Conservation (phyloP, 2,329 filamentous ascomycete species). For the Pseudogymnoascus sp. region DNA sequence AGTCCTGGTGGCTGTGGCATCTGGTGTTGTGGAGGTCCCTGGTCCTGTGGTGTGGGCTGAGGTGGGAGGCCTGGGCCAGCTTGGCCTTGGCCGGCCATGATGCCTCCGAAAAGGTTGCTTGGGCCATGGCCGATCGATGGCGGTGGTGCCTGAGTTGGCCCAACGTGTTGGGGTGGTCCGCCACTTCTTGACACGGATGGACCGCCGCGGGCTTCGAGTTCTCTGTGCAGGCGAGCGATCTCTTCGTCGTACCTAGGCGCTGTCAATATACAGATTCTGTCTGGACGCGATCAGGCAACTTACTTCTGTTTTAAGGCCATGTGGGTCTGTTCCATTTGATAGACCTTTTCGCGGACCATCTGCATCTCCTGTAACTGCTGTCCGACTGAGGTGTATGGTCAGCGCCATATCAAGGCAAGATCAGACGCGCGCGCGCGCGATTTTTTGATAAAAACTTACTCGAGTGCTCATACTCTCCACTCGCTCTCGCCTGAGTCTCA, state of each 20-base stretch:
- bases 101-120: constrained; percentile 87
- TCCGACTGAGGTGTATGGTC: constrained; percentile 55
- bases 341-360: constrained; percentile 87
- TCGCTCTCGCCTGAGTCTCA: constrained; percentile 71
- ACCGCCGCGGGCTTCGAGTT: constrained; percentile 67
- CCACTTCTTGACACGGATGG: constrained; percentile 60
- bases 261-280: neutral
- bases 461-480: constrained; percentile 85
- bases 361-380: constrained; percentile 93
- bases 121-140: constrained; percentile 78
- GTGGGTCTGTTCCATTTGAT: constrained; percentile 83
- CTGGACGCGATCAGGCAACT: constrained; percentile 28
- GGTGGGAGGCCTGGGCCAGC: constrained; percentile 78
- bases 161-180: constrained; percentile 67
- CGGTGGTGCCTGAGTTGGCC: constrained; percentile 75
- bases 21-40: constrained; percentile 47
- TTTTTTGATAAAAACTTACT: constrained; percentile 53
- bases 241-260: constrained; percentile 83
- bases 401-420: neutral
- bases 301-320: constrained; percentile 87
- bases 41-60: constrained; percentile 53
- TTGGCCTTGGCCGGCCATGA: constrained; percentile 87
- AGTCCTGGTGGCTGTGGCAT: constrained; percentile 67
- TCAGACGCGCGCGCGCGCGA: neutral
- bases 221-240: constrained; percentile 73